Evolutionary conservation across 495 filamentous ascomycete species (phyloP).

Genomic region (Daldinia vernicosa): DNA sequence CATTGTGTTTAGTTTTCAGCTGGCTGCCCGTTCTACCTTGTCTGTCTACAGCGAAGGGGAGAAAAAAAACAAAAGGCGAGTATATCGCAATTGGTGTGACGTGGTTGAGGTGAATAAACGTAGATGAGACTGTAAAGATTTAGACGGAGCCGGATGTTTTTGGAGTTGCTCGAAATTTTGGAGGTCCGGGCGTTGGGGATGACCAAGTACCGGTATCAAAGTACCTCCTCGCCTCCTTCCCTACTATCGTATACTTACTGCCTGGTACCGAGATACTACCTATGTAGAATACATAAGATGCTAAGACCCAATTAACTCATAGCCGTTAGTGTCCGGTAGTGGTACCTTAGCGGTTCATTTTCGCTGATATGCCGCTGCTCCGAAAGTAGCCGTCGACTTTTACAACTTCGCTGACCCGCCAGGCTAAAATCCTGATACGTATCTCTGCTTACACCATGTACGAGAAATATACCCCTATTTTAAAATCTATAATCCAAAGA

Average conservation of each 20-base stretch:
- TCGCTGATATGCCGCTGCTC: slow-evolving; percentile 23
- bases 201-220: slow-evolving; percentile 1
- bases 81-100: slow-evolving; percentile 40
- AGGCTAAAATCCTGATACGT: neutral
- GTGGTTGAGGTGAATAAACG: slow-evolving; percentile 13
- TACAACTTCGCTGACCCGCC: neutral
- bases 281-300: no score
- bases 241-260: no score
- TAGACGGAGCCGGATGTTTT: slow-evolving; percentile 21
- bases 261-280: no score
- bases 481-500: neutral
- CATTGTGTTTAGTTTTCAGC: slow-evolving; percentile 58
- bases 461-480: neutral
- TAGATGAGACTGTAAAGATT: slow-evolving; percentile 19
- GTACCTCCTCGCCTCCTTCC: neutral
- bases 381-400: slow-evolving; percentile 4
- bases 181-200: slow-evolving; percentile 33
- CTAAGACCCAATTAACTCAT: neutral
- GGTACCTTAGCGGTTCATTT: slow-evolving; percentile 20
- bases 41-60: slow-evolving; percentile 40
- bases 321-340: neutral
- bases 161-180: slow-evolving; percentile 37
- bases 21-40: slow-evolving; percentile 14
- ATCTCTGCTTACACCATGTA: neutral
- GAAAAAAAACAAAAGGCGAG: slow-evolving; percentile 2